Evolutionary conservation across 768 basidiomycete species (phyloP), one percentile per base, ranked within the genome.

Genomic region (Russula vinacea): DNA sequence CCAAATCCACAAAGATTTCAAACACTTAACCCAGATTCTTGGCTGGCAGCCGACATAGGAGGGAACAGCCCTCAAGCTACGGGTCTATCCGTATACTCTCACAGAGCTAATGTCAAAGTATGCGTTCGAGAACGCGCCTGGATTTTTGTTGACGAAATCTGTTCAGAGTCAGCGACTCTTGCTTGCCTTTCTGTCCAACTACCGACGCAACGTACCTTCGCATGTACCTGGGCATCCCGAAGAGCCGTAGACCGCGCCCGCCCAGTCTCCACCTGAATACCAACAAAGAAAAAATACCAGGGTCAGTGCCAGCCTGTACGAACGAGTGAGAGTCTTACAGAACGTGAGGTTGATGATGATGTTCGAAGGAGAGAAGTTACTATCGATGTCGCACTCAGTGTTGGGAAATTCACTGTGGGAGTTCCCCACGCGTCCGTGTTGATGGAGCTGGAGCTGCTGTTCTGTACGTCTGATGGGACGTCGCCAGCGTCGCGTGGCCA

Each of bases 261-360:
- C 86, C 80, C 80, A 86, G 67, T 82, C 81, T 49, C 84, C 85
- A 74, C 64, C 59, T 61, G 33, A 11, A 24, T 2, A 22, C 26
- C 26, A 14, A n/a, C 5, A 58, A 9, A n/a, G 16, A 35, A 39
- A 13, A 14, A 35, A 17, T 3, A 11, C 45, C 10, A 47, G 37
- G 29, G 11, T 22, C 49, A 50, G 26, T 6, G 16, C 7, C 49
- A 26, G 13, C 26, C 7, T 8, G 14, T 26, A 17, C 14, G 49
- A 17, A 50, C 5, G n/a, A 29, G 26, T 16, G 49, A 8, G 22
- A n/a, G n/a, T 74, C 84, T 69, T 66, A 87, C 88, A 88, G 70
- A 89, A 83, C 2, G 86, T 84, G 62, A 88, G 78, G 68, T 90
- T 84, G 68, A 90, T 85, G 65, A 89, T 76, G 61, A 89, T 88